phyloP scores from a whole-genome alignment of 345 rosid genomes.

The Ceriops zippeliana region DNA sequence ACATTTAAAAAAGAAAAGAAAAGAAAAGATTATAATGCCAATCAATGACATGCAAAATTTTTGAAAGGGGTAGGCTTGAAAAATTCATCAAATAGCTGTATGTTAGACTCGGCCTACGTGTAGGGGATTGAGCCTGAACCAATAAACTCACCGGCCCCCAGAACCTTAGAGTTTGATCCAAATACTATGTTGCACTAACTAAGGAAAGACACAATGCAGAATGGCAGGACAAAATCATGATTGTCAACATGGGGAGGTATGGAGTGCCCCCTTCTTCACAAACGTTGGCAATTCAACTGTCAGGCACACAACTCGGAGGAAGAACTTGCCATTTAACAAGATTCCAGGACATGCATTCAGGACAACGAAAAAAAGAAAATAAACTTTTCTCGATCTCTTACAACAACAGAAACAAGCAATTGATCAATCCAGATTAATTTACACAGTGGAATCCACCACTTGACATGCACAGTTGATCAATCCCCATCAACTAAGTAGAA shows the following conservation, averaged over 20 bases:
- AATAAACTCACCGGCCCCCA: slow-evolving; percentile 67
- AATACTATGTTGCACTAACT: slow-evolving; percentile 75
- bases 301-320: slow-evolving; percentile 82
- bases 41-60: neutral
- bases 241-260: slow-evolving; percentile 93
- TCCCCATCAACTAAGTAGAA: too few relatives aligned
- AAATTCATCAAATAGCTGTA: neutral
- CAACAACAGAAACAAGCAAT: too few relatives aligned
- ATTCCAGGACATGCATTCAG: too few relatives aligned
- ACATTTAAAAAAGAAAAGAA: neutral
- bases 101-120: slow-evolving; percentile 68
- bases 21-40: neutral
- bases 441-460: too few relatives aligned
- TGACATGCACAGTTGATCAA: too few relatives aligned
- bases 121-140: slow-evolving; percentile 63
- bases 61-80: neutral
- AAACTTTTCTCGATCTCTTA: too few relatives aligned
- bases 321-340: slow-evolving; percentile 77
- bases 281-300: slow-evolving; percentile 89
- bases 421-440: too few relatives aligned
- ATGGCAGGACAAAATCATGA: slow-evolving; percentile 81
- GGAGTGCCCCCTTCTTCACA: slow-evolving; percentile 82
- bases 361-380: too few relatives aligned
- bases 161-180: slow-evolving; percentile 55
- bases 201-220: slow-evolving; percentile 82